Evolutionary conservation across 176 grass and related monocot species (phyloP).

Genomic region (Lolium multiflorum): DNA sequence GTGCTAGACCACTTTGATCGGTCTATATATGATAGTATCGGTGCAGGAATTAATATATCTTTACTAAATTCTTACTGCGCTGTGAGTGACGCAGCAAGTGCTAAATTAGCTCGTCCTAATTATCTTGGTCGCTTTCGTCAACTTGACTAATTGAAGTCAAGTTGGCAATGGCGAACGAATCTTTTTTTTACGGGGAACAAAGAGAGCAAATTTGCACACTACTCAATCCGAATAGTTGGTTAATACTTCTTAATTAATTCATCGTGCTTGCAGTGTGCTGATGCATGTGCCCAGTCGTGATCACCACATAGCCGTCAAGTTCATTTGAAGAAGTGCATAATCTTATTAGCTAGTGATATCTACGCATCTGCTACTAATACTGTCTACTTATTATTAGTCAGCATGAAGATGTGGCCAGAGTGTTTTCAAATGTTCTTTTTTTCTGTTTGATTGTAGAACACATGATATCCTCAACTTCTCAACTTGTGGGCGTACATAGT

Average conservation of each 20-base stretch:
- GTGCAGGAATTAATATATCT: neutral
- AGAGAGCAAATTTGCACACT: neutral
- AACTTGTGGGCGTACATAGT: neutral
- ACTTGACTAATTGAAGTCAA: neutral
- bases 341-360: constrained; percentile 34
- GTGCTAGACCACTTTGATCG: neutral
- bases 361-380: constrained; percentile 34
- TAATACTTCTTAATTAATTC: neutral
- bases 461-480: neutral
- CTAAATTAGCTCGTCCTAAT: neutral
- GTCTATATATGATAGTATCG: neutral
- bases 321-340: constrained; percentile 3
- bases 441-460: neutral
- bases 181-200: neutral
- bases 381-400: neutral
- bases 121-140: constrained; percentile 10
- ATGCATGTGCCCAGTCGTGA: neutral
- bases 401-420: constrained; percentile 9
- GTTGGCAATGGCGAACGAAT: constrained; percentile 20
- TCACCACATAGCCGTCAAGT: constrained; percentile 12
- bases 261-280: neutral
- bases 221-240: neutral
- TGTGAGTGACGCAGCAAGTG: constrained; percentile 2
- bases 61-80: neutral
- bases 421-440: neutral